phyloP scores from a whole-genome alignment of 202 grass and related monocot genomes.

The Zoysia matrella region DNA sequence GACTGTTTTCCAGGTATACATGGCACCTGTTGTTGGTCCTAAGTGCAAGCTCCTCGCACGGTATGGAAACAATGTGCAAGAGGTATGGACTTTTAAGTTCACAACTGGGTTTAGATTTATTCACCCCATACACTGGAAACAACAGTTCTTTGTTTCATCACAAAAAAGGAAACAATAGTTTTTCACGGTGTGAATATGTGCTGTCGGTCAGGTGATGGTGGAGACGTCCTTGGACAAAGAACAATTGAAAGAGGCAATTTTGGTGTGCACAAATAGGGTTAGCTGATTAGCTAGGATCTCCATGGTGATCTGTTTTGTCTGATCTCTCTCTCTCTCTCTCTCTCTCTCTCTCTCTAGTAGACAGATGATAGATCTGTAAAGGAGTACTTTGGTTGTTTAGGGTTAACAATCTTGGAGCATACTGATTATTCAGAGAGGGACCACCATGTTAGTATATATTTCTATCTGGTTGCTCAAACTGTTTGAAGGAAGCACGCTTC shows the following conservation, averaged over 20 bases:
- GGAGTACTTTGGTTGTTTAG: too few species aligned
- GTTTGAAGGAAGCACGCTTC: too few species aligned
- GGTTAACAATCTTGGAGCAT: too few species aligned
- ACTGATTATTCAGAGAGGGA: too few species aligned
- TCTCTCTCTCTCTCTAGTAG: too few species aligned
- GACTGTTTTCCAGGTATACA: slow-evolving; percentile 71
- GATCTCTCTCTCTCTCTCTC: too few species aligned
- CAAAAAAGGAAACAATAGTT: neutral
- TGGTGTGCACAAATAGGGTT: slow-evolving; percentile 69
- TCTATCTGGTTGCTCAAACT: too few species aligned
- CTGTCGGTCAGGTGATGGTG: slow-evolving; percentile 68
- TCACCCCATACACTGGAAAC: neutral
- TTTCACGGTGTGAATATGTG: neutral
- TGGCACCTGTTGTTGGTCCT: slow-evolving; percentile 72
- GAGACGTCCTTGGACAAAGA: slow-evolving; percentile 77
- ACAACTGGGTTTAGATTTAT: neutral
- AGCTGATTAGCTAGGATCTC: slow-evolving; percentile 43
- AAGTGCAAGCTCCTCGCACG: slow-evolving; percentile 89
- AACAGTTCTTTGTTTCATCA: too few species aligned
- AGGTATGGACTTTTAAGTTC: slow-evolving; percentile 51
- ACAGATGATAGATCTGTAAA: too few species aligned
- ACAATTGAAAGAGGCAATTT: slow-evolving; percentile 65
- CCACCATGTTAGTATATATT: too few species aligned
- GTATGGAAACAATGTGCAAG: slow-evolving; percentile 88
- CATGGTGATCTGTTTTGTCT: too few species aligned